Conservation (phyloP, 371 early-diverging fungal genomes). For the Mortierella sp. region DNA sequence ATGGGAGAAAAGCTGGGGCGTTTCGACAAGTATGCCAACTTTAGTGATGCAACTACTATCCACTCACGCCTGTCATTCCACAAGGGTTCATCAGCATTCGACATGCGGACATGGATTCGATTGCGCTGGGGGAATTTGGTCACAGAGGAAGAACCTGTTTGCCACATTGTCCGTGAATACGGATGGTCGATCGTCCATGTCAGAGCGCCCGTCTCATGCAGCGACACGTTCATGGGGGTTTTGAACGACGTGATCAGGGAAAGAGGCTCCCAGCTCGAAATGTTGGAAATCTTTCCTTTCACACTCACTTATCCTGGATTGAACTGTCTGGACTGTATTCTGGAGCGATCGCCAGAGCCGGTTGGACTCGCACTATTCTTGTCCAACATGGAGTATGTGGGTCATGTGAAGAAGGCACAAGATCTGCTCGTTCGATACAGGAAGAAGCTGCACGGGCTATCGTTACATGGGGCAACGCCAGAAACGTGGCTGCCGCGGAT, state of each 20-base stretch:
- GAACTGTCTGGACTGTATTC: too few relatives aligned
- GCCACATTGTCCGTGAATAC: background rate
- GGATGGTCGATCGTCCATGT: background rate
- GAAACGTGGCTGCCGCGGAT: too few relatives aligned
- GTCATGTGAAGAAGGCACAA: too few relatives aligned
- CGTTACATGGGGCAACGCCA: too few relatives aligned
- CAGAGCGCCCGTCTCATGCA: background rate
- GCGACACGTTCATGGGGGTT: background rate
- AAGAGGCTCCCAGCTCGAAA: background rate
- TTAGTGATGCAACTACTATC: background rate
- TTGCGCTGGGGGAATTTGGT: too few relatives aligned
- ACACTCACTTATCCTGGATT: too few relatives aligned
- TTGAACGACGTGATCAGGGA: background rate
- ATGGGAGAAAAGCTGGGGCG: background rate
- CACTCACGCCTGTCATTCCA: background rate
- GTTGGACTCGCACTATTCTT: too few relatives aligned
- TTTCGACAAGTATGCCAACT: background rate
- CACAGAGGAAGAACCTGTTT: background rate
- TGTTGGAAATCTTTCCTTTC: background rate
- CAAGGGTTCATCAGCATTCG: background rate
- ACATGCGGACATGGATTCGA: background rate
- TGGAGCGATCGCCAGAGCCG: too few relatives aligned
- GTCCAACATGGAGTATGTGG: too few relatives aligned
- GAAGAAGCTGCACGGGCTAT: too few relatives aligned
- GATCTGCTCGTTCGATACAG: too few relatives aligned